These are phyloP conservation scores for Dactylellina parvicollis DNA, from an alignment of 2,329 filamentous ascomycete genomes.

Conservation along the genomic window DNA sequence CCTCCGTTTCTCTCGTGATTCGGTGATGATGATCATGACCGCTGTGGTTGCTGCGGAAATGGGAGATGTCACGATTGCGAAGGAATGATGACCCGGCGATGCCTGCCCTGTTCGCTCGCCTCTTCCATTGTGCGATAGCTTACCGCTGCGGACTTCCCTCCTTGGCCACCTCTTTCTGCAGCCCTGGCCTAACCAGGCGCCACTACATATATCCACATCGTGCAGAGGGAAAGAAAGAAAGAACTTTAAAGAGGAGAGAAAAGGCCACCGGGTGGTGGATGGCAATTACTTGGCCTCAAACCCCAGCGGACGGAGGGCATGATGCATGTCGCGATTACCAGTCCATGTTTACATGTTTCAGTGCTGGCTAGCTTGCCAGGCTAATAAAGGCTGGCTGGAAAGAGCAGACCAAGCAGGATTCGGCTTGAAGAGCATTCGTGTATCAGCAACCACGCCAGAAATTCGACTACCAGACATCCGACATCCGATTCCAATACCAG, in stretches of 20 bases:
- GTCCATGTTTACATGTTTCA: constrained; percentile 32
- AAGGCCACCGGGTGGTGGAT: too few species aligned
- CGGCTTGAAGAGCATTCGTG: constrained; percentile 44
- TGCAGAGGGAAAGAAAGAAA: constrained; percentile 24
- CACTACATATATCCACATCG: too few species aligned
- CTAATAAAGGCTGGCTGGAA: constrained; percentile 31
- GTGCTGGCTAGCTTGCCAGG: constrained; percentile 33
- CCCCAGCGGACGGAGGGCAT: neutral
- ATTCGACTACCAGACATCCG: constrained; percentile 29
- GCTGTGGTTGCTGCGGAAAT: neutral
- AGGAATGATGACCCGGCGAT: constrained; percentile 31
- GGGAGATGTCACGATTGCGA: constrained; percentile 1
- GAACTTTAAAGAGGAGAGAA: too few species aligned
- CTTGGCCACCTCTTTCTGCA: constrained; percentile 25
- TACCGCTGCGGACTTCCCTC: constrained; percentile 28
- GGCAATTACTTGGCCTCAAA: constrained; percentile 6
- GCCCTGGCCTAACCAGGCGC: constrained; percentile 13
- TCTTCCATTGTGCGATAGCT: constrained; percentile 29
- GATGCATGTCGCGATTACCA: constrained; percentile 31
- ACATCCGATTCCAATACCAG: constrained; percentile 52
- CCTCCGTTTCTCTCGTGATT: constrained; percentile 16
- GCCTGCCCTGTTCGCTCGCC: constrained; percentile 6
- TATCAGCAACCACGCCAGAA: constrained; percentile 36
- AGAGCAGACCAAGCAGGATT: constrained; percentile 48
- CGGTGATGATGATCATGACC: constrained; percentile 14